Evolutionary conservation across 2,329 filamentous ascomycete species (phyloP).

Genomic region (Colletotrichum eleusines): DNA sequence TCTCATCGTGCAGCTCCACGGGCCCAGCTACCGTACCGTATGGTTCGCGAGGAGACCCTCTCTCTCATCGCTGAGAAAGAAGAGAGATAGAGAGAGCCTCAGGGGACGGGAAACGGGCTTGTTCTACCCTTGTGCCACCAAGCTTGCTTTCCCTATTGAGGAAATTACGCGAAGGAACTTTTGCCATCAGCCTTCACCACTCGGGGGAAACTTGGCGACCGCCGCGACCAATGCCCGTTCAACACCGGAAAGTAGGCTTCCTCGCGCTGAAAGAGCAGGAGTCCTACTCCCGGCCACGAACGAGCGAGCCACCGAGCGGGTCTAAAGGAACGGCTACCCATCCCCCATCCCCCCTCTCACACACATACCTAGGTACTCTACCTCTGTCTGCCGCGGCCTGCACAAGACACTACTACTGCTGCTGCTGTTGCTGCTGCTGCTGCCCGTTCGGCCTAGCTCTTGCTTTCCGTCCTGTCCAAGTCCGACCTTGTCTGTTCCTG

Average conservation of each 20-base stretch:
- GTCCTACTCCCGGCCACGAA: constrained; percentile 7
- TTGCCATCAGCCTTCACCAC: constrained; percentile 53
- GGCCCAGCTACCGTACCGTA: constrained; percentile 31
- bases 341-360: constrained; percentile 3
- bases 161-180: constrained; percentile 56
- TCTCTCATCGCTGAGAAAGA: constrained; percentile 37
- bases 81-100: constrained; percentile 25
- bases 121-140: constrained; percentile 44
- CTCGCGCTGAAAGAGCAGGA: constrained; percentile 11
- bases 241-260: constrained; percentile 38
- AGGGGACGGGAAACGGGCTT: constrained; percentile 39
- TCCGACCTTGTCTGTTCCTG: constrained; percentile 22
- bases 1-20: constrained; percentile 36
- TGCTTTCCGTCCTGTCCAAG: constrained; percentile 29
- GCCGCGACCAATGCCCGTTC: constrained; percentile 44
- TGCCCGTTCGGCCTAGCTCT: constrained; percentile 18
- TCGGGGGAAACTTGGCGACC: constrained; percentile 52
- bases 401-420: constrained; percentile 24
- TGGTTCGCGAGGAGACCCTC: constrained; percentile 28
- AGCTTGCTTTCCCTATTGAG: constrained; percentile 53
- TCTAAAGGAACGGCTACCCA: constrained; percentile 23
- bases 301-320: constrained; percentile 14
- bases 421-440: constrained; percentile 24
- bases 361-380: too few species aligned
- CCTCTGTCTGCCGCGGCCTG: constrained; percentile 3